phyloP scores from a whole-genome alignment of 2,329 filamentous ascomycete genomes.

The Peltaster fructicola region DNA sequence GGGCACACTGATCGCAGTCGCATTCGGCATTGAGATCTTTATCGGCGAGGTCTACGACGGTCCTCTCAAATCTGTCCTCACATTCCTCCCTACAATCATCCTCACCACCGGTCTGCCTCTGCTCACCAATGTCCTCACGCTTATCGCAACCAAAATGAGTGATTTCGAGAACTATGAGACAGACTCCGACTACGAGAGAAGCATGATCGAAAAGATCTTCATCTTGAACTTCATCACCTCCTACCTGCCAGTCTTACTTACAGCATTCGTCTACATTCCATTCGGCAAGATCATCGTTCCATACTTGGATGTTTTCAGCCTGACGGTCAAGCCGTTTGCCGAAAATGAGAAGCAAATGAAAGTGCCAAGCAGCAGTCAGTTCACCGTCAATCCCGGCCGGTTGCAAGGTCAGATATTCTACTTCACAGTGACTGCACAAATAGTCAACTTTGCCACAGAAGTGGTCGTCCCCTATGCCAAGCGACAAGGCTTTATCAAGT shows the following conservation, averaged over 20 bases:
- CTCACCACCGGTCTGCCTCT: slow-evolving; percentile 69
- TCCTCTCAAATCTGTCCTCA: slow-evolving; percentile 68
- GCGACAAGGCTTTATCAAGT: slow-evolving; percentile 58
- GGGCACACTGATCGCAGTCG: slow-evolving; percentile 65
- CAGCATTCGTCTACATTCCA: slow-evolving; percentile 84
- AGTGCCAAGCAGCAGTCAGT: slow-evolving; percentile 32
- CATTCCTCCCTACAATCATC: slow-evolving; percentile 75
- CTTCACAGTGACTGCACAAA: slow-evolving; percentile 83
- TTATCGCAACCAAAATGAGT: slow-evolving; percentile 59
- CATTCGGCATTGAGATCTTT: slow-evolving; percentile 89
- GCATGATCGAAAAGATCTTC: slow-evolving; percentile 83
- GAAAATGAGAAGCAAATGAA: slow-evolving; percentile 55
- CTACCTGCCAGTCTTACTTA: slow-evolving; percentile 80
- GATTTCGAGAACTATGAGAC: slow-evolving; percentile 87
- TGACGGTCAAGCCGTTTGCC: slow-evolving; percentile 56
- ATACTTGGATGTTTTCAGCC: slow-evolving; percentile 65
- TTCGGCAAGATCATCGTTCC: slow-evolving; percentile 74
- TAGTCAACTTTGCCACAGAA: slow-evolving; percentile 75
- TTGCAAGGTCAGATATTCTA: slow-evolving; percentile 88
- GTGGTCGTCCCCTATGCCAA: slow-evolving; percentile 73
- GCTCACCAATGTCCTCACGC: slow-evolving; percentile 56
- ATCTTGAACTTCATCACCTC: slow-evolving; percentile 94
- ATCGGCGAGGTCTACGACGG: slow-evolving; percentile 87
- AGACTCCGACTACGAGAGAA: slow-evolving; percentile 62
- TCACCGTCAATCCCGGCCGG: slow-evolving; percentile 66